Evolutionary conservation across 768 basidiomycete genomes (phyloP).

Genomic region (Xerocomellus intermedius): DNA sequence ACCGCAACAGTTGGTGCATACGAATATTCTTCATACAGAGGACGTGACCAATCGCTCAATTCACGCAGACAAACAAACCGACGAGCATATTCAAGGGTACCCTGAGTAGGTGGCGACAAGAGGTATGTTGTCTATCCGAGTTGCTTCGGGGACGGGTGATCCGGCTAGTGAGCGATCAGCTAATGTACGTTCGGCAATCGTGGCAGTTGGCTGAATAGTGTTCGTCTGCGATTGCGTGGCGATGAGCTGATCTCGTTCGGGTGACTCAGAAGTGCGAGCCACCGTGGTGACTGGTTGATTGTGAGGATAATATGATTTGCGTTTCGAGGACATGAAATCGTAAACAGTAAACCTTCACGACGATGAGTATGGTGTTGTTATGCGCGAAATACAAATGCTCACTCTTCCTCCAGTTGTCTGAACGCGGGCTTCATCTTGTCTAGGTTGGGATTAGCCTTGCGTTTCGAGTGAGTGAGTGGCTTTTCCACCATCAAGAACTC

Average conservation of each 20-base stretch:
- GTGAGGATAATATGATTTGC: conserved; percentile 86
- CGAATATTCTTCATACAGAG: neutral
- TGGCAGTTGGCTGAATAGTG: conserved; percentile 43
- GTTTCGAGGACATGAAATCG: conserved; percentile 71
- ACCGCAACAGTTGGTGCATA: conserved; percentile 1
- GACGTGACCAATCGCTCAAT: neutral
- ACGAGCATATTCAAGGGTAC: conserved; percentile 6
- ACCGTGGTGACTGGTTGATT: conserved; percentile 57
- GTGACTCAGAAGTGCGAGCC: conserved; percentile 29
- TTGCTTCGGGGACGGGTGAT: conserved; percentile 35
- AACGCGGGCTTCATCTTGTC: conserved; percentile 90
- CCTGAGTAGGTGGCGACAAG: conserved; percentile 26
- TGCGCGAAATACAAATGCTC: conserved; percentile 26
- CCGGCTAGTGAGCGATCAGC: conserved; percentile 43
- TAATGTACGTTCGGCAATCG: conserved; percentile 40
- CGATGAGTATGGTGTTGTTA: conserved; percentile 6
- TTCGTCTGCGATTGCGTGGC: conserved; percentile 38
- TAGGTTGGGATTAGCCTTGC: conserved; percentile 82
- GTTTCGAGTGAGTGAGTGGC: conserved; percentile 91
- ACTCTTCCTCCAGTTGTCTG: conserved; percentile 93
- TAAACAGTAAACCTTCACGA: conserved; percentile 80
- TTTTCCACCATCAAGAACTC: conserved; percentile 98
- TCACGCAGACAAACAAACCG: neutral
- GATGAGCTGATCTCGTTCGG: conserved; percentile 25
- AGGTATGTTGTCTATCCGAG: conserved; percentile 44